Percentiles rank a stretch among this genome's conserved stretches.
Evolutionary conservation across 495 filamentous ascomycete species (phyloP).

Genomic region (Trichoderma orchidacearum): DNA sequence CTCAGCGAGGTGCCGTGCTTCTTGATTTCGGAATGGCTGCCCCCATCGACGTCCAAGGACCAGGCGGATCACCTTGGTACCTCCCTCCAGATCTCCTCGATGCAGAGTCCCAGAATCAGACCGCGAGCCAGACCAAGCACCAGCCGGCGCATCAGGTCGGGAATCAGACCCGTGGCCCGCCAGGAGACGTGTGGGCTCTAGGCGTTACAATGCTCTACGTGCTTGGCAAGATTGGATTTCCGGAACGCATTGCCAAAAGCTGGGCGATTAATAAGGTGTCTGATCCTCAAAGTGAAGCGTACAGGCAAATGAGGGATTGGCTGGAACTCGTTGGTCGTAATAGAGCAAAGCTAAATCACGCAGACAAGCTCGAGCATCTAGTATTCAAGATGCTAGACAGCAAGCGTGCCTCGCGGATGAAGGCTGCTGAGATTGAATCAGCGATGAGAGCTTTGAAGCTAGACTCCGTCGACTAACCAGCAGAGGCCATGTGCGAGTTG

Average conservation of each 20-base stretch:
- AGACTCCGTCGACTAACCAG: background rate
- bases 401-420: background rate
- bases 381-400: background rate
- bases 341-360: background rate
- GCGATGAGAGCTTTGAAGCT: background rate
- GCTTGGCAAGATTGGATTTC: background rate
- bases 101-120: no score
- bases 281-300: background rate
- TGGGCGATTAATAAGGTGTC: background rate
- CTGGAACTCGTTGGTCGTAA: background rate
- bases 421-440: background rate
- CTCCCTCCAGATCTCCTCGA: background rate
- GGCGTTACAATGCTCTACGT: background rate
- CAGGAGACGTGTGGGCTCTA: slow-evolving; percentile 1
- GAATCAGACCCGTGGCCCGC: background rate
- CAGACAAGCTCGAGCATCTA: background rate
- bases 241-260: background rate
- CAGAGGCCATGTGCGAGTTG: no score
- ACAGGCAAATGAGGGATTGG: background rate
- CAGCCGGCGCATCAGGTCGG: no score
- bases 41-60: background rate
- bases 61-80: background rate
- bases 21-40: background rate
- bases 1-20: background rate
- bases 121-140: no score